Percentiles rank a stretch among this genome's conserved stretches.
Evolutionary conservation across 768 basidiomycete species (phyloP).

Genomic region (Hypholoma fasciculare): DNA sequence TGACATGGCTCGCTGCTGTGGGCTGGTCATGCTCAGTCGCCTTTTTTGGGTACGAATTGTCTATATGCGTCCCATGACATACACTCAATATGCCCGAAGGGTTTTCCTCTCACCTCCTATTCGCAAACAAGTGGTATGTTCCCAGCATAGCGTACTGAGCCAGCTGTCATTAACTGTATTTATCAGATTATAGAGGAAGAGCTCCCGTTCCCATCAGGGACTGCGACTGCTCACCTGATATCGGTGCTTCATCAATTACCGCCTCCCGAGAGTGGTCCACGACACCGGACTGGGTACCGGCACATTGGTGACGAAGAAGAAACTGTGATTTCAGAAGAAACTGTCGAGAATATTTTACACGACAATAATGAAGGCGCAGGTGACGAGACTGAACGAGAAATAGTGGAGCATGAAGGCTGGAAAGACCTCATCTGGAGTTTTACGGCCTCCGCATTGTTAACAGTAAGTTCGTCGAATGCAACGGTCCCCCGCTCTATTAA

Average conservation of each 20-base stretch:
- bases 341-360: slow-evolving; percentile 15
- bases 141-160: neutral
- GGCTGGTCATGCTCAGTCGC: slow-evolving; percentile 91
- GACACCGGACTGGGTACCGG: slow-evolving; percentile 58
- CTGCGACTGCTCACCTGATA: slow-evolving; percentile 94
- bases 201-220: slow-evolving; percentile 92
- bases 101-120: slow-evolving; percentile 97
- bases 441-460: slow-evolving; percentile 67
- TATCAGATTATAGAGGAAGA: slow-evolving; percentile 89
- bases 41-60: slow-evolving; percentile 74
- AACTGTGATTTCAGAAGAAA: slow-evolving; percentile 13
- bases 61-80: neutral
- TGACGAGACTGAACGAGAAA: slow-evolving; percentile 40
- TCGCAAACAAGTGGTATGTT: slow-evolving; percentile 86
- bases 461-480: slow-evolving; percentile 42
- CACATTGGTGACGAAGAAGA: slow-evolving; percentile 37
- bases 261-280: slow-evolving; percentile 58
- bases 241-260: slow-evolving; percentile 83
- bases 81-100: slow-evolving; percentile 32
- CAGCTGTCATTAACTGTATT: neutral
- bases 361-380: slow-evolving; percentile 36
- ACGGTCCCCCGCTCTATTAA: neutral
- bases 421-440: slow-evolving; percentile 78
- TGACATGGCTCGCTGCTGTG: slow-evolving; percentile 74
- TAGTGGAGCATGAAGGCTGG: slow-evolving; percentile 75